These are phyloP conservation scores for Penicillium desertorum DNA, from an alignment of 495 filamentous ascomycete species.

Conservation along the genomic window DNA sequence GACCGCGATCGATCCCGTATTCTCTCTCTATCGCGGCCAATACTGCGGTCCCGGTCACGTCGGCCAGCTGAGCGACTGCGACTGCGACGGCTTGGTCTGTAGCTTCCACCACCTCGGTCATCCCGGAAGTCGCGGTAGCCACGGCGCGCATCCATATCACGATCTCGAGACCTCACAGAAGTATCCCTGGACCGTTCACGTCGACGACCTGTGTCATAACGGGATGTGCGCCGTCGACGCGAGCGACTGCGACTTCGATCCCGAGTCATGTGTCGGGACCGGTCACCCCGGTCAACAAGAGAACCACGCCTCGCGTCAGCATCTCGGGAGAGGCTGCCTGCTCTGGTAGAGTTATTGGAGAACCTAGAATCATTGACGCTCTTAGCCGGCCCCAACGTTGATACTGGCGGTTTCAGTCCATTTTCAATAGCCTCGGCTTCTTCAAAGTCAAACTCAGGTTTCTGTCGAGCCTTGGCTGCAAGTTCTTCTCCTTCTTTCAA, in stretches of 20 bases:
- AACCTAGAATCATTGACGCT: constrained; percentile 31
- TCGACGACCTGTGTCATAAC: constrained; percentile 36
- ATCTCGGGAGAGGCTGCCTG: constrained; percentile 32
- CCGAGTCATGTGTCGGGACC: constrained; percentile 26
- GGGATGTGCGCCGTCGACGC: constrained; percentile 32
- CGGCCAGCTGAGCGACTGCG: constrained; percentile 38
- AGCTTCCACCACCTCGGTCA: constrained; percentile 36
- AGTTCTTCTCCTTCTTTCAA: constrained; percentile 61
- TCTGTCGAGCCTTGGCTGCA: constrained; percentile 57
- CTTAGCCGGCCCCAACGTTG: constrained; percentile 25
- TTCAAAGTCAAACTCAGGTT: constrained; percentile 59
- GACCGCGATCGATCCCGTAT: constrained; percentile 41
- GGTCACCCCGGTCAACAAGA: constrained; percentile 31
- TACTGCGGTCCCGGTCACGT: constrained; percentile 34
- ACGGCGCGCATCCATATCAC: constrained; percentile 36
- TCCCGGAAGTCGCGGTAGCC: constrained; percentile 39
- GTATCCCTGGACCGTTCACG: constrained; percentile 36
- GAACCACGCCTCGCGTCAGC: constrained; percentile 30
- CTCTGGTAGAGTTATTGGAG: constrained; percentile 31
- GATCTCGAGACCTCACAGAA: constrained; percentile 39
- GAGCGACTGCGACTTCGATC: constrained; percentile 39
- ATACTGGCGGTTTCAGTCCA: constrained; percentile 38
- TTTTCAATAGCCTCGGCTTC: constrained; percentile 51
- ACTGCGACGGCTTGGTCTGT: constrained; percentile 40
- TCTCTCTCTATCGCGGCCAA: constrained; percentile 38